Conservation (phyloP, 192 early-diverging fungal genomes). For the Pecoramyces ruminantium region DNA sequence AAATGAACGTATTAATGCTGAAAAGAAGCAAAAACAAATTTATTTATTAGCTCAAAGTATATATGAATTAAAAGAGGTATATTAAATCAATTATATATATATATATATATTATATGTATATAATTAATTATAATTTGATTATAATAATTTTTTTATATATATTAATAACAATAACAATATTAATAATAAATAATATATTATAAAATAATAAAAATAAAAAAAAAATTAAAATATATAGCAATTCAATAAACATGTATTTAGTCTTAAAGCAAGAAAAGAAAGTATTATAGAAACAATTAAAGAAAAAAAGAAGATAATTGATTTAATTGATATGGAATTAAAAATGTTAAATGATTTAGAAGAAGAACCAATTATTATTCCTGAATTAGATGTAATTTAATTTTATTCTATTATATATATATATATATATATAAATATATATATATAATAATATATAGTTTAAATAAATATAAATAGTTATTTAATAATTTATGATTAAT, state of each 20-base stretch:
- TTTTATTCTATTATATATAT: background rate
- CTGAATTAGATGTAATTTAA: conserved; percentile 17
- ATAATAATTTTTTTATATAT: too few relatives aligned
- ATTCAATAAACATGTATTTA: conserved; percentile 26
- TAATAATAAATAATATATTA: too few relatives aligned
- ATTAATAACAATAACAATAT: too few relatives aligned
- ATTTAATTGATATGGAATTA: conserved; percentile 17
- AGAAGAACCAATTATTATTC: conserved; percentile 7
- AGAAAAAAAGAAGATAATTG: conserved; percentile 7
- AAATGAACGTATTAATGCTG: conserved; percentile 44
- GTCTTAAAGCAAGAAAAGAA: conserved; percentile 14
- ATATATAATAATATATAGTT: too few relatives aligned
- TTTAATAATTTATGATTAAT: too few relatives aligned
- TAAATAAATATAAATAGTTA: too few relatives aligned
- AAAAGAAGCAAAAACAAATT: conserved; percentile 41
- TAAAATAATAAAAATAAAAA: too few relatives aligned
- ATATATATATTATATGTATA: too few relatives aligned
- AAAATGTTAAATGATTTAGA: conserved; percentile 9
- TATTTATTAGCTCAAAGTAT: conserved; percentile 31
- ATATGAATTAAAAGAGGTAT: conserved; percentile 33
- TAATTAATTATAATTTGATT: too few relatives aligned
- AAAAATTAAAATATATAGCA: too few relatives aligned
- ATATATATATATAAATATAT: too few relatives aligned
- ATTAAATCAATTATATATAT: background rate
- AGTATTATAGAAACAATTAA: conserved; percentile 1